Percentiles rank a stretch among this genome's conserved stretches.
Evolutionary conservation across 768 basidiomycete species (phyloP).

Genomic region (Tylopilus intermedius): DNA sequence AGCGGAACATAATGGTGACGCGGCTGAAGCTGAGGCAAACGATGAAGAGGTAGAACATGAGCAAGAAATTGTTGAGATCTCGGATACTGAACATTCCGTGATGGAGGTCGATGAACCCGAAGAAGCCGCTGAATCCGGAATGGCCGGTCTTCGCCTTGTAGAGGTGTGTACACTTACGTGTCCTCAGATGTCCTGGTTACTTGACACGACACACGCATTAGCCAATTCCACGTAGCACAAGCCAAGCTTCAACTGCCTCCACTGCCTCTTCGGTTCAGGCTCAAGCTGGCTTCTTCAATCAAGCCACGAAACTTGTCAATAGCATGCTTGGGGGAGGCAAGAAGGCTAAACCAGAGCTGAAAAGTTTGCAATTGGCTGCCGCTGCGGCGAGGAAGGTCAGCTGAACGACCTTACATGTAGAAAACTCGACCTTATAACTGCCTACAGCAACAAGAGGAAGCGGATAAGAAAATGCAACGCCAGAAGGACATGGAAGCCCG

Average conservation of each 20-base stretch:
- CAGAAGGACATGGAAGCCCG: constrained; percentile 80
- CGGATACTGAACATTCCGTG: constrained; percentile 32
- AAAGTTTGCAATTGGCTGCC: constrained; percentile 78
- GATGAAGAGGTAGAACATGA: constrained; percentile 11
- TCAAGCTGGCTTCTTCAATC: constrained; percentile 60
- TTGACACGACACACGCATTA: constrained; percentile 12
- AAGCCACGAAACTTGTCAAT: constrained; percentile 64
- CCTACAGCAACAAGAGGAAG: constrained; percentile 80
- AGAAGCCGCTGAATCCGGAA: constrained; percentile 36
- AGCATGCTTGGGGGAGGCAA: constrained; percentile 65
- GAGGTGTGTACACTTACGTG: constrained; percentile 34
- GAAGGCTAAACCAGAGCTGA: constrained; percentile 72
- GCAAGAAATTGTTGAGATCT: constrained; percentile 27
- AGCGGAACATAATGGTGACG: constrained; percentile 6
- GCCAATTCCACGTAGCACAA: constrained; percentile 39
- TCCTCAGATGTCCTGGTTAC: neutral
- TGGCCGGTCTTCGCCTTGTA: constrained; percentile 35
- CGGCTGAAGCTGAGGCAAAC: constrained; percentile 8
- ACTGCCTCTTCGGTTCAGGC: constrained; percentile 34
- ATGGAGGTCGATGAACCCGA: constrained; percentile 34
- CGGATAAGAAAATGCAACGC: constrained; percentile 69
- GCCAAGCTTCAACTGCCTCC: constrained; percentile 53
- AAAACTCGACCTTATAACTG: constrained; percentile 2
- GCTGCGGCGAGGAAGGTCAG: constrained; percentile 85
- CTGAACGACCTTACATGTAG: neutral